Conservation (phyloP, 1,284 basidiomycete genomes). For the Marasmius oreades region DNA sequence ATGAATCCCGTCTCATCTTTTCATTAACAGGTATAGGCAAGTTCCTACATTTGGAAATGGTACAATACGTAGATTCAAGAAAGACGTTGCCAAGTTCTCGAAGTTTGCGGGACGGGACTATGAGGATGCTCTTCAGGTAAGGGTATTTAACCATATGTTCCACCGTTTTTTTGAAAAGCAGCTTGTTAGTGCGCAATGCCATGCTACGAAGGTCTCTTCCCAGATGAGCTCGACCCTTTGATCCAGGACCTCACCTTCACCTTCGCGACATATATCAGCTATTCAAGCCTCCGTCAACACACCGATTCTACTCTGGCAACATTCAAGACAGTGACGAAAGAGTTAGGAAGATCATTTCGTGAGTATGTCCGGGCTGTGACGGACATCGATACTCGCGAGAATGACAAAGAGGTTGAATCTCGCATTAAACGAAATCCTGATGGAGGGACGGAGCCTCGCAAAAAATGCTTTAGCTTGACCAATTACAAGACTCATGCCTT, state of each 20-base stretch:
- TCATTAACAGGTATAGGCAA: too few relatives aligned
- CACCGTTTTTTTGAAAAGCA: not conserved
- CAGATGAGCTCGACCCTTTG: not conserved
- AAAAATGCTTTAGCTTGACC: constrained; percentile 21
- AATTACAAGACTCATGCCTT: constrained; percentile 21
- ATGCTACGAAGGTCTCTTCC: constrained; percentile 5
- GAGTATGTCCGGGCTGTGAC: not conserved
- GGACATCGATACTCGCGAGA: not conserved
- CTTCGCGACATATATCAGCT: constrained; percentile 5
- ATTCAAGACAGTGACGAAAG: constrained; percentile 1
- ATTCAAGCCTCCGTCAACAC: constrained; percentile 23
- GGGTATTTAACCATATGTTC: not conserved
- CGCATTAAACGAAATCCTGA: not conserved
- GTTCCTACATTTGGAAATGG: constrained; percentile 18
- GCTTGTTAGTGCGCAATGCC: constrained; percentile 5
- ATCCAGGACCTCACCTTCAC: constrained; percentile 8
- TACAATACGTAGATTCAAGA: constrained; percentile 20
- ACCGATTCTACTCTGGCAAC: constrained; percentile 5
- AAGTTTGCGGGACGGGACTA: constrained; percentile 22
- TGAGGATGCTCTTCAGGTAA: constrained; percentile 26
- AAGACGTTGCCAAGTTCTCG: constrained; percentile 22
- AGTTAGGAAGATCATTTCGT: constrained; percentile 1
- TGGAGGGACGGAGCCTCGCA: not conserved
- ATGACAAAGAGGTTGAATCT: not conserved
- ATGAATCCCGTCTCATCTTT: too few relatives aligned